A percentile compares a stretch with the other conserved stretches of the same genome.
phyloP scores from a whole-genome alignment of 768 basidiomycete genomes.

The Gymnopilus dilepis region DNA sequence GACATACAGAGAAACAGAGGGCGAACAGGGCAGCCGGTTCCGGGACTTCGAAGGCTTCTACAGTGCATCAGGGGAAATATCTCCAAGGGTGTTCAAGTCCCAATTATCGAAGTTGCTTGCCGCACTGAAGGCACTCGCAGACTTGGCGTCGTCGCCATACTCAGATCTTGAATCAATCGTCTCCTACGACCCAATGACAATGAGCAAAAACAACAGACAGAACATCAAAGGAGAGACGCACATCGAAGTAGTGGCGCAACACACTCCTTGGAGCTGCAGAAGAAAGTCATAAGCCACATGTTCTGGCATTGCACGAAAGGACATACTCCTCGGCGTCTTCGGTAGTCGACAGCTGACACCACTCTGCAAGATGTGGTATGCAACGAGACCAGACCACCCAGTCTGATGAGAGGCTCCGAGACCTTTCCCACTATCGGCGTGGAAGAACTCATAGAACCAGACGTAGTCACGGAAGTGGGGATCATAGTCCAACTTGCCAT shows the following conservation, averaged over 20 bases:
- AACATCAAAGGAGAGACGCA: constrained; percentile 40
- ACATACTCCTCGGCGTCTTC: constrained; percentile 90
- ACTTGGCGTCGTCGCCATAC: constrained; percentile 72
- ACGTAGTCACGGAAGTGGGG: constrained; percentile 97
- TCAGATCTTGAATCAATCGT: constrained; percentile 75
- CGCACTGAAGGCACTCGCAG: constrained; percentile 64
- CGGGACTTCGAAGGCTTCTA: constrained; percentile 6
- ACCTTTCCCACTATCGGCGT: constrained; percentile 90
- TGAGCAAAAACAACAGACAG: constrained; percentile 6
- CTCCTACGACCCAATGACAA: constrained; percentile 51
- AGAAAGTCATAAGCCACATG: constrained; percentile 9
- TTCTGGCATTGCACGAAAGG: not conserved
- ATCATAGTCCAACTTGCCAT: constrained; percentile 84
- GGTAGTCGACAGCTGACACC: constrained; percentile 89
- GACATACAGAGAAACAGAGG: not conserved
- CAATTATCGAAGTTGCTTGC: constrained; percentile 30
- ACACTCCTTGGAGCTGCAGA: constrained; percentile 80
- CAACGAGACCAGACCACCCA: constrained; percentile 95
- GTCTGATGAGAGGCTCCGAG: constrained; percentile 98
- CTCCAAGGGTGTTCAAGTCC: constrained; percentile 34
- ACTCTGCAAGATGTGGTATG: constrained; percentile 90
- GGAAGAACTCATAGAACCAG: constrained; percentile 98
- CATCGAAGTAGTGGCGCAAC: constrained; percentile 94
- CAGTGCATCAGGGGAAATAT: constrained; percentile 33
- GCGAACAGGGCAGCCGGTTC: not conserved